These are phyloP conservation scores for Fraxinus anomala DNA, from an alignment of 257 asterid genomes.

Conservation along the genomic window DNA sequence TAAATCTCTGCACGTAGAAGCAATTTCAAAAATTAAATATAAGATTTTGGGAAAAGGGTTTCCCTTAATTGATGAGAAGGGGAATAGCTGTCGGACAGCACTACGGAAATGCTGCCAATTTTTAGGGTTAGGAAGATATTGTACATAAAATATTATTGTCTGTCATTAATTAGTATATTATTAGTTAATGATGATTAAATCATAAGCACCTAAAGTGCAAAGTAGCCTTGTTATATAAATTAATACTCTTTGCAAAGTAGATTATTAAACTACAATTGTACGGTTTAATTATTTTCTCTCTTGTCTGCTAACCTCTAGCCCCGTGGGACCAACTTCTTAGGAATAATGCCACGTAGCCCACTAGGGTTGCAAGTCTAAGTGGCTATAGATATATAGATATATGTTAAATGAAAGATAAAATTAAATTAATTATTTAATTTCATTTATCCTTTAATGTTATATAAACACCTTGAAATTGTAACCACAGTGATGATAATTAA, in stretches of 20 bases:
- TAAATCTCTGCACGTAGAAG: not conserved
- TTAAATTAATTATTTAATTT: too few species aligned
- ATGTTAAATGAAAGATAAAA: too few species aligned
- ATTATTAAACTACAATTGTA: not conserved
- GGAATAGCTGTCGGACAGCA: slow-evolving; percentile 35
- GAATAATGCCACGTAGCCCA: too few species aligned
- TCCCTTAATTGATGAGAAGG: not conserved
- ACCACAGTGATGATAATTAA: too few species aligned
- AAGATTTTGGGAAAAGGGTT: not conserved
- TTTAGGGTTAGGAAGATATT: slow-evolving; percentile 38
- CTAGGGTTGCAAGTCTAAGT: too few species aligned
- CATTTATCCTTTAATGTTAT: too few species aligned
- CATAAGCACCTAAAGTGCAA: slow-evolving; percentile 20
- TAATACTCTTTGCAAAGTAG: slow-evolving; percentile 6
- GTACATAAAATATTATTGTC: slow-evolving; percentile 35
- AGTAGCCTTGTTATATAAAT: slow-evolving; percentile 20
- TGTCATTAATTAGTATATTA: slow-evolving; percentile 24
- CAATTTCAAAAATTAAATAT: not conserved
- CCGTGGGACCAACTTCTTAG: not conserved
- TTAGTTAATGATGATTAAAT: slow-evolving; percentile 24
- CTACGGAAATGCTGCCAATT: slow-evolving; percentile 51
- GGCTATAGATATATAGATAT: too few species aligned
- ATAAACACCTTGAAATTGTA: too few species aligned
- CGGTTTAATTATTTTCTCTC: not conserved
- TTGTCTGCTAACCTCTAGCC: not conserved